Evolutionary conservation across 169 alveolate genomes (phyloP), one percentile per base, ranked within the genome.

Genomic region (Blepharisma undulans): DNA sequence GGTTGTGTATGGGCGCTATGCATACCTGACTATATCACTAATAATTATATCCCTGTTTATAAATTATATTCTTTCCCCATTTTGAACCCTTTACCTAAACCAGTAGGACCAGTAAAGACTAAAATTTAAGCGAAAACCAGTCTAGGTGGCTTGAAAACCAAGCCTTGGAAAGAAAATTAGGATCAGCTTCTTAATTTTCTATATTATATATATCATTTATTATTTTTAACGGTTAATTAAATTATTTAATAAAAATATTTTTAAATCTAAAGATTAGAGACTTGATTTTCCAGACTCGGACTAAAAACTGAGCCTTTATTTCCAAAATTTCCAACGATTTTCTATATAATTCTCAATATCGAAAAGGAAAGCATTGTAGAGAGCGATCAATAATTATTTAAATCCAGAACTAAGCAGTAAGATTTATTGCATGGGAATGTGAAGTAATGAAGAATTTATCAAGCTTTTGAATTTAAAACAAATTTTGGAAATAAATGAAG

Each of bases 331-430:
- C 95, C n/a, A 92, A 94, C 76, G 84, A 84, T 33, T 72, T 76
- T 76, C 71, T 94, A 10, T 90, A 92, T 12, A 48, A 72, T 66
- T 84, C 78, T 18, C 29, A 22, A 60, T n/a, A 3, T 25, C 87
- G 96, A 25, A 93, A 87, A 19, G 98, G 98, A 10, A 96, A 96
- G 82, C 94, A 96, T 81, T 93, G 97, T 84, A 87, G 97, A 76
- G 98, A 96, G 84, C 89, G 98, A 90, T 96, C 97, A 97, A 76
- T 33, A 96, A 94, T 87, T 94, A 94, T 84, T 93, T 96, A 61
- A 90, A 92, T 88, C 96, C 97, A 6, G 91, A 92, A 18, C 87
- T 96, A 60, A 93, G 93, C 72, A 89, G 93, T 36, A 91, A 91
- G 22, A 91, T 92, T 79, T 79, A 74, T 29, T 74, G 66, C 33